Percentiles rank a stretch among this genome's conserved stretches.
phyloP scores from a whole-genome alignment of 2,329 filamentous ascomycete genomes.

The Cladosporium austrohemisphaericum region DNA sequence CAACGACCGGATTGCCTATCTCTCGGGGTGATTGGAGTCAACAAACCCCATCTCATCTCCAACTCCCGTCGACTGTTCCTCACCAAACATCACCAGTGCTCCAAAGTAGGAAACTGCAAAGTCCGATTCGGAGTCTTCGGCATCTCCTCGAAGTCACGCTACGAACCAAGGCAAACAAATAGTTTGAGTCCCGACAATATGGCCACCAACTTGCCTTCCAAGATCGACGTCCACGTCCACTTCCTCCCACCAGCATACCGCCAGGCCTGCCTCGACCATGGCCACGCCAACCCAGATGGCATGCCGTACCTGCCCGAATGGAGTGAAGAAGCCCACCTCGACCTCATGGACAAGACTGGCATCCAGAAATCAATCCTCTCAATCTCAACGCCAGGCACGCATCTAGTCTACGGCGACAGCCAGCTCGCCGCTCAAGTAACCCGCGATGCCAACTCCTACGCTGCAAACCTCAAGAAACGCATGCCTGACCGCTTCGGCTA shows the following conservation, averaged over 20 bases:
- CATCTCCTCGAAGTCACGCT: no score
- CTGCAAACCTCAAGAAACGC: constrained; percentile 36
- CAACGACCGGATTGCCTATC: not conserved
- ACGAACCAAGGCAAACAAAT: no score
- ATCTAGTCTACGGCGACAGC: constrained; percentile 42
- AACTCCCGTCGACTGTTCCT: no score
- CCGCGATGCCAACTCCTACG: constrained; percentile 41
- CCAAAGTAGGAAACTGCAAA: no score
- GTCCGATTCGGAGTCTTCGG: no score
- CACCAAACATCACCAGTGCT: no score
- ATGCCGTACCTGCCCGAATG: constrained; percentile 46
- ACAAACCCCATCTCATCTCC: not conserved
- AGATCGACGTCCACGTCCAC: constrained; percentile 50
- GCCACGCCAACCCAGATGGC: constrained; percentile 46
- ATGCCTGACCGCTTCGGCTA: constrained; percentile 46
- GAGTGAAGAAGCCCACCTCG: constrained; percentile 45
- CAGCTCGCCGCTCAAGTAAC: constrained; percentile 37
- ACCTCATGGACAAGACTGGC: constrained; percentile 48
- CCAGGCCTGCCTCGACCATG: constrained; percentile 38
- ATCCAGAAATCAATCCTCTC: constrained; percentile 53
- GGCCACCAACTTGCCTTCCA: constrained; percentile 8
- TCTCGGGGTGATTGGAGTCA: not conserved
- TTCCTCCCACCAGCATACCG: constrained; percentile 44
- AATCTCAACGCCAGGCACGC: constrained; percentile 52
- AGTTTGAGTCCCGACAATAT: no score